Evolutionary conservation across 2,329 filamentous ascomycete species (phyloP), one percentile per base, ranked within the genome.

Genomic region (Macroventuria anomochaeta): DNA sequence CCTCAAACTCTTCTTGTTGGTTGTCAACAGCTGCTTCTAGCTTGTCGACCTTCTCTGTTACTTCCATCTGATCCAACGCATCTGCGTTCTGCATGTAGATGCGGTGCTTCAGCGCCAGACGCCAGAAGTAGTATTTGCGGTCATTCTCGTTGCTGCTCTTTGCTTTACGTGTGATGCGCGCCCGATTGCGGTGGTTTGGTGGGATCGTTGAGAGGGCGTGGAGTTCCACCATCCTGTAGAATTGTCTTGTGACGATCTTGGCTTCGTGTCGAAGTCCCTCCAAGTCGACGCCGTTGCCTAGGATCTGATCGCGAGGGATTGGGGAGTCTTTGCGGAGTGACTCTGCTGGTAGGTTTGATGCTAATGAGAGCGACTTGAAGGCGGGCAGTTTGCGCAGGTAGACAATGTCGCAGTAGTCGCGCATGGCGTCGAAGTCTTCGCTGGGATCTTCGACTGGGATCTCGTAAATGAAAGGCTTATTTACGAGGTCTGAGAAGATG

Each of bases 401-500:
- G 4, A 80, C 77, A 26, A 93, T 77, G 65, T 96, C 91, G 63
- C 85, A 87, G 44, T 88, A 79, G 69, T 95, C 90, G 61, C 91
- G 85, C 65, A 96, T 79, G 54, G 91, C 85, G 67, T 95, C 90
- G 63, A 96, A 96, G 1, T 83, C 85, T 69, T 93, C 90, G 67
- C 90, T 97, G 0, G 95, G 96, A 57, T 97, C 93, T 76, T 99
- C 95, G 5, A 99, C 88, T 0, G 93, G 96, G 66, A 99, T 84
- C 71, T 97, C 93, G 48, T 86, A 81, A 7, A 92, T 88, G 55
- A 88, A 86, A 0, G 83, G 74, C 51, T 89, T 84, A 28, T 84
- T 80, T 53, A 89, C 81, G 59, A 90, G 89, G 62, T 86, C 77
- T 7, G 83, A 77, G 68, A 91, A 93, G 62, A 97, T 90, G 41